A percentile compares a stretch with the other conserved stretches of the same genome.
These are phyloP conservation scores for Lactarius hengduanensis DNA, from an alignment of 768 basidiomycete species.

Conservation along the genomic window DNA sequence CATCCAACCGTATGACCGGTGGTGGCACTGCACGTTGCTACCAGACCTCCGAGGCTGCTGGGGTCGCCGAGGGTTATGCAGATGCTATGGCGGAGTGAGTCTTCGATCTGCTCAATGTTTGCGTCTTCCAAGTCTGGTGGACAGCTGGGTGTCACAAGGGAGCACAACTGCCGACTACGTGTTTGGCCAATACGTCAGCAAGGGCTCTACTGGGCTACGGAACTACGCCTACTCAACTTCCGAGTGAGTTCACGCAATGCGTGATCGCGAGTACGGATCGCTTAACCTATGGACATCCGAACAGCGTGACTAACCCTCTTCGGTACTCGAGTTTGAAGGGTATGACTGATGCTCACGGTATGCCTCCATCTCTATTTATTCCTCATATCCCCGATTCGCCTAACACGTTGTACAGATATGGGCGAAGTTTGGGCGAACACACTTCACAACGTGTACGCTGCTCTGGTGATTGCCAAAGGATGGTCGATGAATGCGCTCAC, in stretches of 20 bases:
- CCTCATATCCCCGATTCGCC: background rate
- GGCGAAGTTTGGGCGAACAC: slow-evolving; percentile 58
- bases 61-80: slow-evolving; percentile 38
- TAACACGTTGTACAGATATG: slow-evolving; percentile 39
- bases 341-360: slow-evolving; percentile 49
- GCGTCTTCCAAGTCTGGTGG: slow-evolving; percentile 10
- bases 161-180: slow-evolving; percentile 38
- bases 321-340: slow-evolving; percentile 41
- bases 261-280: slow-evolving; percentile 28
- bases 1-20: slow-evolving; percentile 34
- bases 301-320: slow-evolving; percentile 41
- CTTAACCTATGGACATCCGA: background rate
- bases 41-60: slow-evolving; percentile 59
- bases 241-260: slow-evolving; percentile 38
- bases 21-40: slow-evolving; percentile 58
- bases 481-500: slow-evolving; percentile 38
- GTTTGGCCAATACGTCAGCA: slow-evolving; percentile 54
- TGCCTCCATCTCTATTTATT: slow-evolving; percentile 20
- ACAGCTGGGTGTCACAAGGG: slow-evolving; percentile 41
- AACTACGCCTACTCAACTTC: slow-evolving; percentile 57
- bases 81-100: slow-evolving; percentile 38
- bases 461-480: slow-evolving; percentile 33
- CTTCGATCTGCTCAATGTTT: background rate
- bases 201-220: slow-evolving; percentile 52
- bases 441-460: slow-evolving; percentile 40